Base-by-base conservation (phyloP, 2,329 filamentous ascomycete genomes). In the Phaeoacremonium minimum region DNA sequence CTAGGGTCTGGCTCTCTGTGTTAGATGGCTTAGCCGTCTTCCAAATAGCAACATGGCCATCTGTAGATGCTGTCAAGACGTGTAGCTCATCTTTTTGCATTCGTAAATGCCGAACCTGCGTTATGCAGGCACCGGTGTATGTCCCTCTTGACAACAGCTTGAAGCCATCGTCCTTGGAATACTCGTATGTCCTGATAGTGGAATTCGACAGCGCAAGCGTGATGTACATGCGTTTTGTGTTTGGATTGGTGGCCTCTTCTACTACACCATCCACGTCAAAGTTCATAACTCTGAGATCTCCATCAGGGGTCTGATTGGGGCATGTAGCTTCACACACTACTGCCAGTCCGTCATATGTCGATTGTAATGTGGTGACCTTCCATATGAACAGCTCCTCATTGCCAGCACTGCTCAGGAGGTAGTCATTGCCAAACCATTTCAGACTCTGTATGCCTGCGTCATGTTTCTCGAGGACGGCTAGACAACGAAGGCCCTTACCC, bases 321-420 rank as follows among this genome's bases (percentile, higher is more conserved):
- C 73, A 75, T 2, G 64, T 60, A 3, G 69, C 75, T 57, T 81
- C 77, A 41, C 75, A 74, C 11, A 76, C 58, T 3, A 82, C 67
- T 0, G 73, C 77, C 3, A 81, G 57, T 4, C 72, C 70, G 12
- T 48, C 47, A 33, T 71, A 70, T 11, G 53, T 61, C 2, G 69
- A 65, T 17, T 79, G 68, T 6, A 85, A 56, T 9, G 53, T 52
- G 32, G 66, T 67, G 20, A 91, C 58, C 28, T 77, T 73, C 91
- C 93, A 98, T 9, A 90, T 74, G 49, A 83, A 91, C 45, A 97
- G 84, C 58, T 98, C 91, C 56, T 96, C 91, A 42, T 80, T 83
- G 0, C 90, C 93, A 6, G 79, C 88, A 50, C 87, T 90, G 46
- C 87, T 95, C 55, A 97, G 85, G 3, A 98, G 74, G 48, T 83